Percentiles rank a stretch among this genome's conserved stretches.
phyloP scores from a whole-genome alignment of 352 stramenopile species.

The Globisporangium spinosum region DNA sequence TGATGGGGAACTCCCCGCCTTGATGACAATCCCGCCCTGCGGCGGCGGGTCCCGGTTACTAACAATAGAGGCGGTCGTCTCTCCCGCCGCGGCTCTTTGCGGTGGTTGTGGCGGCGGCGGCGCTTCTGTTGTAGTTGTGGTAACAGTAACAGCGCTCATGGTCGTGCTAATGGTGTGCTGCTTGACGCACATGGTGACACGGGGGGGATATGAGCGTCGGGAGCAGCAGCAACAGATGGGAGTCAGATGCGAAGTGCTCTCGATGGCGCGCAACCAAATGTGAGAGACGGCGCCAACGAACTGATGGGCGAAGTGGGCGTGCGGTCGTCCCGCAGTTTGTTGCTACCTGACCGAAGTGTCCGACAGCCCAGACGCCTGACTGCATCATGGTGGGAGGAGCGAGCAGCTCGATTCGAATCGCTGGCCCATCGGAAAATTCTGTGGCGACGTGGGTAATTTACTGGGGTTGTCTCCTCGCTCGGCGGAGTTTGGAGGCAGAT shows the following conservation, averaged over 20 bases:
- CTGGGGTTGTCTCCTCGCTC: neutral
- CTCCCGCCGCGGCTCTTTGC: neutral
- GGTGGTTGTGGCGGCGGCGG: neutral
- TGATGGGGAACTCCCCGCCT: neutral
- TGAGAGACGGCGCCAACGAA: neutral
- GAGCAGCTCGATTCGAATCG: neutral
- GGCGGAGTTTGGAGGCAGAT: neutral
- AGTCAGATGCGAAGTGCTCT: neutral
- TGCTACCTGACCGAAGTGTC: neutral
- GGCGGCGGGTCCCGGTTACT: neutral
- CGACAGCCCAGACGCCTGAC: neutral
- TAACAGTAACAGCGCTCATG: neutral
- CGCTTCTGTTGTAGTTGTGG: neutral
- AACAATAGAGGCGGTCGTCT: neutral
- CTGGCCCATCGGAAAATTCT: neutral
- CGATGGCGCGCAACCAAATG: neutral
- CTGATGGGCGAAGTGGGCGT: neutral
- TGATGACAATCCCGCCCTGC: neutral
- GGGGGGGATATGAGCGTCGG: neutral
- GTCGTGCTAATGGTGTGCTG: neutral
- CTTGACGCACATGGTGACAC: constrained; percentile 5
- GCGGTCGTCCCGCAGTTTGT: neutral
- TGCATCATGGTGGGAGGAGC: neutral
- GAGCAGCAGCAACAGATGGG: neutral
- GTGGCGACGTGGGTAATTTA: neutral